A percentile compares a stretch with the other conserved stretches of the same genome.
These are phyloP conservation scores for Capsaspora owczarzaki DNA, from an alignment of 78 protist genomes.

Conservation along the genomic window DNA sequence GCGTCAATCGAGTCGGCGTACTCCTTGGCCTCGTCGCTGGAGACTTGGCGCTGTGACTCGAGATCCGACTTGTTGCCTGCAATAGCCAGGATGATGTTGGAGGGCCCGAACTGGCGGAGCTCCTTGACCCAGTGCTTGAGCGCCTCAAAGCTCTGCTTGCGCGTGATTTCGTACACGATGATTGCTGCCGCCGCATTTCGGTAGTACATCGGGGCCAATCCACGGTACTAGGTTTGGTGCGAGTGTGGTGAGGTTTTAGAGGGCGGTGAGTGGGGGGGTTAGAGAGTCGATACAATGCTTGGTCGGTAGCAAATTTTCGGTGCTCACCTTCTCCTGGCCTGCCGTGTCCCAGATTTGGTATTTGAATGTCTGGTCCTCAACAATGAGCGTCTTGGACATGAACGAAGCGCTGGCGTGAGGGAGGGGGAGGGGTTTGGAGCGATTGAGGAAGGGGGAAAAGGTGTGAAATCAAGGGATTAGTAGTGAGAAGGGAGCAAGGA, in stretches of 20 bases:
- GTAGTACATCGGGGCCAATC: constrained; percentile 42
- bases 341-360: constrained; percentile 24
- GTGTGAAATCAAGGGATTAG: too few species aligned
- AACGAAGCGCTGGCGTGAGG: constrained; percentile 30
- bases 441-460: too few species aligned
- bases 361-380: constrained; percentile 4
- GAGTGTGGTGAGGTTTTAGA: background rate
- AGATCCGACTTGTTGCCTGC: constrained; percentile 33
- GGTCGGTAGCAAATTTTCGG: background rate
- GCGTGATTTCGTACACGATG: constrained; percentile 42
- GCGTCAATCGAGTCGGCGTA: constrained; percentile 24
- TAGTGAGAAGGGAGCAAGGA: too few species aligned
- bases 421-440: too few species aligned
- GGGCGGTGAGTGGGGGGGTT: background rate
- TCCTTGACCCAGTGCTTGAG: constrained; percentile 23
- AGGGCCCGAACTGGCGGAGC: constrained; percentile 8
- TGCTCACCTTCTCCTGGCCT: constrained; percentile 7
- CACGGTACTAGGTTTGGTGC: background rate
- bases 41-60: constrained; percentile 8
- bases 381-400: background rate
- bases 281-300: background rate
- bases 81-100: constrained; percentile 17
- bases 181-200: constrained; percentile 40
- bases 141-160: constrained; percentile 10
- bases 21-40: background rate